Evolutionary conservation across 139 green algal species (phyloP), one percentile per base, ranked within the genome.

Genomic region (Tetraselmis chui): DNA sequence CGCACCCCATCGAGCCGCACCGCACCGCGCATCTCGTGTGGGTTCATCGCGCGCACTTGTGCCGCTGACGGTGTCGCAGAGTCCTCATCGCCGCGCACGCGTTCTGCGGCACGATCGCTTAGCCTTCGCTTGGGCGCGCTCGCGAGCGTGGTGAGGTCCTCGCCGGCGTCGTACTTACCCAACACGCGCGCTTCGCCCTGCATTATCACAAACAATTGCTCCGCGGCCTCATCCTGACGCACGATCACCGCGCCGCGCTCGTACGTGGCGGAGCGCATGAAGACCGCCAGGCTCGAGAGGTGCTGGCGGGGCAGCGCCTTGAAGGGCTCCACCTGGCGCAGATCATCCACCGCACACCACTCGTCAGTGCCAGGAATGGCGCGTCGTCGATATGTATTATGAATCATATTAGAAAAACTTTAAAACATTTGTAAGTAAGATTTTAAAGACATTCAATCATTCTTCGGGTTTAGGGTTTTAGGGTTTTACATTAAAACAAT

Each of bases 131-230:
- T 5, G 11, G 45, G 45, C 11, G 45, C 45, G 45, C 45, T 67
- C 11, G 45, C 45, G 11, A 67, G 45, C 18, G 45, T 67, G 11
- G 5, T 5, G 11, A 67, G 45, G 45, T 67, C 45, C 45, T 67
- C 45, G 45, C 45, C 45, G 45, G 45, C 45, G 45, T 67, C 11
- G 45, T 67, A 76, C 31, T 28, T 32, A 31, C 81, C 83, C 31
- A 86, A 67, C n/a, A 86, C 31, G 32, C 79, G 32, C 67, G 82
- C 83, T 78, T 86, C 83, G 29, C 83, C 83, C 29, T 86, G 77
- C 32, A 27, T 23, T 1, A 86, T 79, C 78, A 86, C 80, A 58
- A 75, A 86, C 27, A 86, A 32, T 0, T 26, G 30, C 59, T 78
- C 28, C 26, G 22, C 29, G 0, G 83, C 67, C 83, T 83, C 45